Percentiles rank a stretch among this genome's conserved stretches.
Evolutionary conservation across 257 asterid genomes (phyloP).

Genomic region (Solanum chiquidenum): DNA sequence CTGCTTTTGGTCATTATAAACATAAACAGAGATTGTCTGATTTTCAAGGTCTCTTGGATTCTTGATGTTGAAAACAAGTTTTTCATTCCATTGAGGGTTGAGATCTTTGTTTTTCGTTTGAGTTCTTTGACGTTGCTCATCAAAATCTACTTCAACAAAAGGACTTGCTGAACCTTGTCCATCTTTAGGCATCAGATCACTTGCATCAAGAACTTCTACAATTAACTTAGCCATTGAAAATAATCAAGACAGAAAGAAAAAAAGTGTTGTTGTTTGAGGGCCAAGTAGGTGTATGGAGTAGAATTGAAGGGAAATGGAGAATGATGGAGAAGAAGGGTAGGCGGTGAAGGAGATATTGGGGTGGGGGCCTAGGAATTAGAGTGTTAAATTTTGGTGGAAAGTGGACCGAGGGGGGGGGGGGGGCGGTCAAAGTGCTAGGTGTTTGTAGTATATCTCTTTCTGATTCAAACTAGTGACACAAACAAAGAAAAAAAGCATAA

Average conservation of each 20-base stretch:
- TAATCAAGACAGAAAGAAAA: not conserved
- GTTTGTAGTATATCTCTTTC: not conserved
- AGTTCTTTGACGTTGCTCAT: conserved; percentile 48
- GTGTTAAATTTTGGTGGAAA: conserved; percentile 3
- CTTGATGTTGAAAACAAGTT: conserved; percentile 44
- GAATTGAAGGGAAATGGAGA: not conserved
- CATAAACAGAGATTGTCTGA: conserved; percentile 40
- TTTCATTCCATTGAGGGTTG: conserved; percentile 79
- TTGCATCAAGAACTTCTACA: conserved; percentile 71
- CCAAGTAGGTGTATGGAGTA: not conserved
- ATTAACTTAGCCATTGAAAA: conserved; percentile 51
- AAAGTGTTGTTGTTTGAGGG: no score
- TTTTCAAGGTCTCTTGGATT: conserved; percentile 30
- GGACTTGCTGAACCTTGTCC: conserved; percentile 84
- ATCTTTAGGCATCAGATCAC: conserved; percentile 86
- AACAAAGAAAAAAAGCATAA: no score
- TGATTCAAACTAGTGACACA: not conserved
- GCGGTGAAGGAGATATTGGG: conserved; percentile 1
- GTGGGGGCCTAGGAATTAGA: not conserved
- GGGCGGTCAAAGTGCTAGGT: not conserved
- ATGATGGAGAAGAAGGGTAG: conserved; percentile 8
- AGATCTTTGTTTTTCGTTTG: conserved; percentile 59
- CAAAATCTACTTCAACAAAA: conserved; percentile 66
- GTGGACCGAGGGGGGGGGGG: not conserved
- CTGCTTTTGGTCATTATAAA: conserved; percentile 48